Evolutionary conservation across 176 grass and related monocot species (phyloP).

Genomic region (Juncus inflexus): DNA sequence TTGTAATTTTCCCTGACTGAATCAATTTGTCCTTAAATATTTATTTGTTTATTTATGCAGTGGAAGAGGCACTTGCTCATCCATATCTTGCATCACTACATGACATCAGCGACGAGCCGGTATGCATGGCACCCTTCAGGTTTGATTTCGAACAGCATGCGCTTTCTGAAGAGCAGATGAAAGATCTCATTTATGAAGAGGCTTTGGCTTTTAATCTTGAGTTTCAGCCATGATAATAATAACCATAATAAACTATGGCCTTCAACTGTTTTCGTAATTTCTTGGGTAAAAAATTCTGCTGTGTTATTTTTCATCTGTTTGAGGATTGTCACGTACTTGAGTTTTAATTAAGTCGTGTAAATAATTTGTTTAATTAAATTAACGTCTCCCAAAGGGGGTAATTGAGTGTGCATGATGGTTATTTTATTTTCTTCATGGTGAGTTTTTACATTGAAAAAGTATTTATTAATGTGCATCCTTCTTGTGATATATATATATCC

Average conservation of each 20-base stretch:
- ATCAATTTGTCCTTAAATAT: neutral
- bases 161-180: conserved; percentile 97
- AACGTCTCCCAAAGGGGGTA: too few relatives aligned
- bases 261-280: neutral
- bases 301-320: too few relatives aligned
- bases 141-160: conserved; percentile 95
- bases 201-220: conserved; percentile 82
- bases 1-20: conserved; percentile 24
- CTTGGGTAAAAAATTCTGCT: too few relatives aligned
- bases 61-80: conserved; percentile 95
- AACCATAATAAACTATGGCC: neutral
- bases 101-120: conserved; percentile 89
- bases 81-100: conserved; percentile 90
- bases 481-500: too few relatives aligned
- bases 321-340: too few relatives aligned
- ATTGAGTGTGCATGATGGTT: too few relatives aligned
- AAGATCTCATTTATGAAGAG: conserved; percentile 92
- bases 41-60: conserved; percentile 28
- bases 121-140: conserved; percentile 66
- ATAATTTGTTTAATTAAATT: too few relatives aligned
- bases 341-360: too few relatives aligned
- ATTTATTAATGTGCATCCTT: too few relatives aligned
- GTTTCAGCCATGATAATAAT: conserved; percentile 46
- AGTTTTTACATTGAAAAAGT: too few relatives aligned
- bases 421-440: too few relatives aligned